Percentiles rank a stretch among this genome's conserved stretches.
Conservation (phyloP, 2,329 filamentous ascomycete genomes). For the Aureobasidium uvarum region DNA sequence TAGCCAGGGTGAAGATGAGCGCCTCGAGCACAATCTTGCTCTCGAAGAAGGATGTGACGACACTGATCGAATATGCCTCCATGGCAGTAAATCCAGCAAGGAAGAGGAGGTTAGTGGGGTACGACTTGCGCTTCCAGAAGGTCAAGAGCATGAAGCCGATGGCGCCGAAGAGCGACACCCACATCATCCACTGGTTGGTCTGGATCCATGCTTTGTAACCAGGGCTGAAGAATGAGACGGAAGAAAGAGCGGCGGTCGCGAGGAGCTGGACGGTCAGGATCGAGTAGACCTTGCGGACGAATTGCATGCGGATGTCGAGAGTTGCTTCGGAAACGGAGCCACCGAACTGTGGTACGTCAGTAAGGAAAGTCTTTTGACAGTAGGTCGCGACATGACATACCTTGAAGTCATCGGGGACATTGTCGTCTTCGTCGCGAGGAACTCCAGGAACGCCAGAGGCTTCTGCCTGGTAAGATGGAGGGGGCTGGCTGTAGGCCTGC, state of each 20-base stretch:
- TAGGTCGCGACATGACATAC: conserved; percentile 42
- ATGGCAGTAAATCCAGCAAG: conserved; percentile 83
- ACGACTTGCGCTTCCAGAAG: conserved; percentile 87
- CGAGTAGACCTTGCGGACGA: conserved; percentile 66
- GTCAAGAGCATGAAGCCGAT: conserved; percentile 83
- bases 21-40: conserved; percentile 83
- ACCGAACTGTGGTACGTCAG: conserved; percentile 64
- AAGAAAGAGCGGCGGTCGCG: conserved; percentile 75
- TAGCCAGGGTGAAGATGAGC: conserved; percentile 73
- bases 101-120: conserved; percentile 93
- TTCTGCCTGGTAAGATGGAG: conserved; percentile 73
- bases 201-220: conserved; percentile 87
- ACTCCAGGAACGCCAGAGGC: conserved; percentile 61
- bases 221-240: conserved; percentile 78
- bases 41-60: conserved; percentile 89
- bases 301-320: conserved; percentile 71
- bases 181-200: conserved; percentile 77
- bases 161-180: conserved; percentile 78
- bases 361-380: background rate
- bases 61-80: conserved; percentile 90
- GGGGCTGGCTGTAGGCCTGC: conserved; percentile 66
- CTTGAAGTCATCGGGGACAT: conserved; percentile 97
- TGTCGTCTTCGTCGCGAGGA: conserved; percentile 73
- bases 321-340: conserved; percentile 91
- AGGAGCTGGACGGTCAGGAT: conserved; percentile 96